Evolutionary conservation across 2,329 filamentous ascomycete genomes (phyloP).

Genomic region (Aspergillus aculeatinus): DNA sequence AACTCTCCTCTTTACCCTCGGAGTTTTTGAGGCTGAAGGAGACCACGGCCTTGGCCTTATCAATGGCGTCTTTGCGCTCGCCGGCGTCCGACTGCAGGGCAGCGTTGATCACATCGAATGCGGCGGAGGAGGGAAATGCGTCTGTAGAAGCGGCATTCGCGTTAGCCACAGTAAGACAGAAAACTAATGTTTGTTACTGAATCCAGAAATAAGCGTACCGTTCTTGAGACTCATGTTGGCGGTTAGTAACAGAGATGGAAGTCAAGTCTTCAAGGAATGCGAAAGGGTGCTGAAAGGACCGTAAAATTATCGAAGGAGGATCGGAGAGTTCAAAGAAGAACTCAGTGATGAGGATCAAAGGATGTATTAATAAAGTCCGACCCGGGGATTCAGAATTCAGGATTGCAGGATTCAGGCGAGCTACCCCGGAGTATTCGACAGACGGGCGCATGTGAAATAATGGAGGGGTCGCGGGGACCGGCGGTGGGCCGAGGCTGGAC

Average conservation of each 20-base stretch:
- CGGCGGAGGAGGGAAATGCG: conserved; percentile 83
- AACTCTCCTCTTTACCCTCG: conserved; percentile 74
- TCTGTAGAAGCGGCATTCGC: conserved; percentile 47
- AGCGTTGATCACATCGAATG: conserved; percentile 83
- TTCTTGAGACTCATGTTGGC: conserved; percentile 70
- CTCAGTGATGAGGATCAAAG: background rate
- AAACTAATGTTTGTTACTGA: background rate
- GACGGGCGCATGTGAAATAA: conserved; percentile 24
- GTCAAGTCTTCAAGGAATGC: background rate
- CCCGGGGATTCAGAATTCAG: background rate
- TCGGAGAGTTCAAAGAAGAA: background rate
- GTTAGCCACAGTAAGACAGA: conserved; percentile 9
- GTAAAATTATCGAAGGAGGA: background rate
- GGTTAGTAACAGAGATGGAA: background rate
- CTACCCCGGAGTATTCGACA: conserved; percentile 26
- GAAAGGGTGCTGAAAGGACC: conserved; percentile 1
- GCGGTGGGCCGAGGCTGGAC: conserved; percentile 19
- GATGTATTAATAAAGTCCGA: conserved; percentile 22
- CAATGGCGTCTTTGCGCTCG: conserved; percentile 83
- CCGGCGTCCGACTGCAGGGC: conserved; percentile 67
- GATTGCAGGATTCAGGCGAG: conserved; percentile 19
- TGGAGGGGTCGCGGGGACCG: conserved; percentile 15
- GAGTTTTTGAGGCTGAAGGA: conserved; percentile 90
- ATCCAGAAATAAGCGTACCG: conserved; percentile 51
- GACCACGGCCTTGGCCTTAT: conserved; percentile 83